phyloP scores from a whole-genome alignment of 2,329 filamentous ascomycete species.

The Ceratocystis alfenasii region DNA sequence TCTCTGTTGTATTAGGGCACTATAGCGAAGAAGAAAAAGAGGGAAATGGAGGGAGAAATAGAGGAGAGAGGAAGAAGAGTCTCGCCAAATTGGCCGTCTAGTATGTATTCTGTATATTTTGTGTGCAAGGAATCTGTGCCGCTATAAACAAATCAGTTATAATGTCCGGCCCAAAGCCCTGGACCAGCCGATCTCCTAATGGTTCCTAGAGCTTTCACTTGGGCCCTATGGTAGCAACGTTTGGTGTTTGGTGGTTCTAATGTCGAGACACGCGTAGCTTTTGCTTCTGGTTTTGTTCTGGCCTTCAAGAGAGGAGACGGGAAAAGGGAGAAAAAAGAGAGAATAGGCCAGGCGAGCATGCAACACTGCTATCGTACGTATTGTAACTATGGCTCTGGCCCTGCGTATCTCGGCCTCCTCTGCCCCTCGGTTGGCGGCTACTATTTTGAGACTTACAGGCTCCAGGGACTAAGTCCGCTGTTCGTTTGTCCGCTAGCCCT shows the following conservation, averaged over 20 bases:
- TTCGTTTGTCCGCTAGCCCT: background rate
- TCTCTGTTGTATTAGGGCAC: too few species aligned
- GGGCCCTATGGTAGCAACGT: too few species aligned
- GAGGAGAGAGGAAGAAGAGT: background rate
- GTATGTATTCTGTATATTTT: too few species aligned
- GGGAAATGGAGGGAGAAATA: background rate
- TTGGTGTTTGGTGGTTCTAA: too few species aligned
- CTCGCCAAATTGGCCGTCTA: too few species aligned
- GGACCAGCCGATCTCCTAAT: too few species aligned
- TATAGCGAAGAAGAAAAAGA: background rate
- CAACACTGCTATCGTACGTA: background rate
- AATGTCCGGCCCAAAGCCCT: too few species aligned
- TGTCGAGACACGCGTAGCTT: too few species aligned
- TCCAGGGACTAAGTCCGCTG: background rate
- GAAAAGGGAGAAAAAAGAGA: background rate
- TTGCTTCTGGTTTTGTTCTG: too few species aligned
- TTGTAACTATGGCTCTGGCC: background rate
- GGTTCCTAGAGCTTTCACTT: too few species aligned
- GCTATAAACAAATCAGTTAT: too few species aligned
- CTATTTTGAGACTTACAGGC: slow-evolving; percentile 7
- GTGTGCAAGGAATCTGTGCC: too few species aligned
- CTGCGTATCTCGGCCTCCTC: background rate
- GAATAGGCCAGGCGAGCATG: background rate
- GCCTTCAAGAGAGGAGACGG: background rate
- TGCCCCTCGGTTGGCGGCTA: background rate